Percentiles rank a stretch among this genome's conserved stretches.
These are phyloP conservation scores for Bremia lactucae DNA, from an alignment of 352 stramenopile species.

Conservation along the genomic window DNA sequence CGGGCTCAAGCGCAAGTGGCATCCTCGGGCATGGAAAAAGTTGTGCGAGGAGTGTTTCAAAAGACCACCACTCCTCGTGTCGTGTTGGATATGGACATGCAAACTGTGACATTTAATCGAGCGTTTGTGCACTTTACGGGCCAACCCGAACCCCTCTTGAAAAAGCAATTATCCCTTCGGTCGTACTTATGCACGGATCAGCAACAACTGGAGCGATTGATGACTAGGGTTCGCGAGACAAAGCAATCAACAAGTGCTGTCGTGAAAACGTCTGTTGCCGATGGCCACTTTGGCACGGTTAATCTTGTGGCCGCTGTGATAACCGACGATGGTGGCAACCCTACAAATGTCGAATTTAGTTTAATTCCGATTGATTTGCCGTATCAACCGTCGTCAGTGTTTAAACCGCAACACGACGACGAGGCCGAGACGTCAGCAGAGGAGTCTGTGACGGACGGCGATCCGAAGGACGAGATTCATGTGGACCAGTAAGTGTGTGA, in stretches of 20 bases:
- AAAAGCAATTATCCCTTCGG: constrained; percentile 50
- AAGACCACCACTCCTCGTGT: constrained; percentile 50
- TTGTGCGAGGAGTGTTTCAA: constrained; percentile 41
- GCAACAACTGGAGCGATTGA: constrained; percentile 31
- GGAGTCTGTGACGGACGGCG: constrained; percentile 20
- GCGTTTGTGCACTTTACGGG: constrained; percentile 47
- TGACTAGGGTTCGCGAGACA: constrained; percentile 30
- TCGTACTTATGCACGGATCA: constrained; percentile 39
- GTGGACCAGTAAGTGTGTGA: constrained; percentile 7
- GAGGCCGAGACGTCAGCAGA: constrained; percentile 26
- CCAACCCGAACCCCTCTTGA: constrained; percentile 29
- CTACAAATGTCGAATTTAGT: constrained; percentile 53
- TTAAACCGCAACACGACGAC: constrained; percentile 4
- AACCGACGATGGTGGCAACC: constrained; percentile 38
- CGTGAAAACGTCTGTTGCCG: constrained; percentile 19
- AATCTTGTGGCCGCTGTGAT: constrained; percentile 42
- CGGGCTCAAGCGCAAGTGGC: constrained; percentile 27
- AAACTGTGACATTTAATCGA: constrained; percentile 46
- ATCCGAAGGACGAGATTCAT: constrained; percentile 15
- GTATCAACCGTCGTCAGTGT: neutral
- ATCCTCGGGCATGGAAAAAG: constrained; percentile 18
- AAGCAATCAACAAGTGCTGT: constrained; percentile 36
- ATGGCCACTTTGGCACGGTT: constrained; percentile 17
- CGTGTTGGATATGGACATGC: constrained; percentile 43
- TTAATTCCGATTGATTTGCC: constrained; percentile 30